Conservation (phyloP, 2,329 filamentous ascomycete genomes). For the Hymenotorrendiella dingleyae region DNA sequence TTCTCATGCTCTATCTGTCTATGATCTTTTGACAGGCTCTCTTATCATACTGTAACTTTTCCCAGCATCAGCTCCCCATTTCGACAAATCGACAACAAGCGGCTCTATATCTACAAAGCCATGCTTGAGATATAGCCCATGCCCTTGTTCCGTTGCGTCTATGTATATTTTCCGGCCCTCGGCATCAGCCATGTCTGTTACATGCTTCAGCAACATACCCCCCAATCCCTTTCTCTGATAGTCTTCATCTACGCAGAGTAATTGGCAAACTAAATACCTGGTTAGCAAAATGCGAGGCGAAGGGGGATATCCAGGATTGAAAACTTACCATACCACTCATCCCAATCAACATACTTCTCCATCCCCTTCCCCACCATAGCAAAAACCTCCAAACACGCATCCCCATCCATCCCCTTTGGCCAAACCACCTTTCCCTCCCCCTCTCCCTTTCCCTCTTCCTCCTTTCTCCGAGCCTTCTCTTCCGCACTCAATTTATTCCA, state of each 20-base stretch:
- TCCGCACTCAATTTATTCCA: no score
- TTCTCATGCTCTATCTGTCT: no score
- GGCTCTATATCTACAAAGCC: constrained; percentile 34
- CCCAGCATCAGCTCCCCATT: constrained; percentile 20
- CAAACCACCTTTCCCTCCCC: constrained; percentile 13
- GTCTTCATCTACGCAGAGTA: constrained; percentile 32
- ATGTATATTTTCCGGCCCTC: constrained; percentile 32
- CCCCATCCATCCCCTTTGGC: constrained; percentile 30
- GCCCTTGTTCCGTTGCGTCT: constrained; percentile 34
- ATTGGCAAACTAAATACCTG: constrained; percentile 29
- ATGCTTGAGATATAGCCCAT: constrained; percentile 34
- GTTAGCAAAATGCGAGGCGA: background rate
- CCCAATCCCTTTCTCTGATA: constrained; percentile 34
- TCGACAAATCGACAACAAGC: constrained; percentile 27
- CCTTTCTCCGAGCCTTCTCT: constrained; percentile 8
- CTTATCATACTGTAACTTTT: no score
- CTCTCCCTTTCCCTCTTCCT: constrained; percentile 1
- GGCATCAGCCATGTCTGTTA: constrained; percentile 33
- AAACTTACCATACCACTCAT: constrained; percentile 32
- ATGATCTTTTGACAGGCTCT: no score
- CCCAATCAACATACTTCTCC: constrained; percentile 28
- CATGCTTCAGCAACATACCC: constrained; percentile 31
- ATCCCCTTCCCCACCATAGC: constrained; percentile 17
- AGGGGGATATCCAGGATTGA: background rate
- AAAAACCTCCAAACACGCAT: constrained; percentile 29